phyloP scores from a whole-genome alignment of 2,329 filamentous ascomycete genomes.

The Phialophora verrucosa region DNA sequence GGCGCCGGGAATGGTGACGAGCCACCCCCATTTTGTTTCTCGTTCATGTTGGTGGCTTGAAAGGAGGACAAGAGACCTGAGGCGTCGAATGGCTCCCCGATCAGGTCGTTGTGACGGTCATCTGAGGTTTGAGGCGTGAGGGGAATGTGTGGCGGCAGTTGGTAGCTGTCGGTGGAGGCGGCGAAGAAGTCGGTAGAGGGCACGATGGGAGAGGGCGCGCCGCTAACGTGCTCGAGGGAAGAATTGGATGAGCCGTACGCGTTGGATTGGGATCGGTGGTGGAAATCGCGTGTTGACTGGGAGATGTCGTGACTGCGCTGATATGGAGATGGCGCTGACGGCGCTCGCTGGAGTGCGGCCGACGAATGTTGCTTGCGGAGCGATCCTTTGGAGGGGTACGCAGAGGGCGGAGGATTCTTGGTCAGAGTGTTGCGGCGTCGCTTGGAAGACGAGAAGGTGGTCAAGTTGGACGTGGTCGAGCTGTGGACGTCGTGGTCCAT shows the following conservation, averaged over 20 bases:
- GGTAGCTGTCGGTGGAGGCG: constrained; percentile 45
- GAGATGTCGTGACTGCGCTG: constrained; percentile 47
- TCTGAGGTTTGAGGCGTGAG: constrained; percentile 37
- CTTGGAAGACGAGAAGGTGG: constrained; percentile 29
- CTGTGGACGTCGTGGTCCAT: constrained; percentile 32
- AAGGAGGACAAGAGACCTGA: constrained; percentile 48
- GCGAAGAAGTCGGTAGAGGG: constrained; percentile 43
- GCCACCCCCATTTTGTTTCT: constrained; percentile 37
- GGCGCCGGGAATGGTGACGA: constrained; percentile 52
- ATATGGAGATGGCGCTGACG: constrained; percentile 54
- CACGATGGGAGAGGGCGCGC: constrained; percentile 48
- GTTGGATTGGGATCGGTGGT: constrained; percentile 53
- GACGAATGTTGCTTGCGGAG: constrained; percentile 52
- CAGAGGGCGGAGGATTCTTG: constrained; percentile 52
- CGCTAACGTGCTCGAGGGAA: constrained; percentile 53
- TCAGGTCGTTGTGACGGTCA: constrained; percentile 50
- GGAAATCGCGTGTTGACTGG: constrained; percentile 41
- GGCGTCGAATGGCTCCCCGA: constrained; percentile 51
- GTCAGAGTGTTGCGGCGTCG: constrained; percentile 36
- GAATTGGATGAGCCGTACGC: constrained; percentile 55
- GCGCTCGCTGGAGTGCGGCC: constrained; percentile 53
- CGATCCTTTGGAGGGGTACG: constrained; percentile 44
- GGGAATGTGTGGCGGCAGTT: constrained; percentile 47
- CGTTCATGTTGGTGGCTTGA: constrained; percentile 29
- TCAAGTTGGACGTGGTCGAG: constrained; percentile 25